phyloP scores from a whole-genome alignment of 2,329 filamentous ascomycete genomes.

The Stachybotrys chlorohalonatus region DNA sequence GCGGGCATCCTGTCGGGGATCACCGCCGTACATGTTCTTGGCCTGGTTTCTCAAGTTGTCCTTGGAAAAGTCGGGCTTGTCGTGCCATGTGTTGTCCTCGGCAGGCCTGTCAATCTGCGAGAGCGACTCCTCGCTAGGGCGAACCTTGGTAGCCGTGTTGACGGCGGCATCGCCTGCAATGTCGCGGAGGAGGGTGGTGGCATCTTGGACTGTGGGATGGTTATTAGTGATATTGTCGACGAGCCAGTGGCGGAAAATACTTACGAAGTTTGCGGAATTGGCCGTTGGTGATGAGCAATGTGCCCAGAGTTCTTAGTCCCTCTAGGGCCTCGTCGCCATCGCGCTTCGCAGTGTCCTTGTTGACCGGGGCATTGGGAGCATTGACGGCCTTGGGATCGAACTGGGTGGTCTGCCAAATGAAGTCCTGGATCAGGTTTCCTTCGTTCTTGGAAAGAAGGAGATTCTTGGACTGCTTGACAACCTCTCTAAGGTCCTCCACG shows the following conservation, averaged over 20 bases:
- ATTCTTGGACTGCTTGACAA: constrained; percentile 76
- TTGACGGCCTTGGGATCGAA: constrained; percentile 55
- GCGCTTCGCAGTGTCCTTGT: constrained; percentile 69
- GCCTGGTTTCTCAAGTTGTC: constrained; percentile 60
- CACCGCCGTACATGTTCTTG: constrained; percentile 50
- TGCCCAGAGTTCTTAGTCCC: constrained; percentile 80
- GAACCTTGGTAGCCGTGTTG: constrained; percentile 66
- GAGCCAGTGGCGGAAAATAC: constrained; percentile 23
- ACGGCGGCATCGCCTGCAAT: constrained; percentile 84
- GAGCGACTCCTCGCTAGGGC: constrained; percentile 70
- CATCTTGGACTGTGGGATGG: constrained; percentile 55
- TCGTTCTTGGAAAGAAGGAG: constrained; percentile 90
- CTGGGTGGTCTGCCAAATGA: constrained; percentile 86
- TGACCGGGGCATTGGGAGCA: constrained; percentile 57
- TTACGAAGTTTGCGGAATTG: constrained; percentile 85
- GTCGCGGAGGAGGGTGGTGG: constrained; percentile 71
- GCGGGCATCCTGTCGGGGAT: constrained; percentile 48
- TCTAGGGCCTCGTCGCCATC: constrained; percentile 78
- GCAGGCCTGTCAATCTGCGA: constrained; percentile 74
- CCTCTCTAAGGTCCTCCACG: constrained; percentile 65
- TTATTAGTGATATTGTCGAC: constrained; percentile 6
- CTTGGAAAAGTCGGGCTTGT: constrained; percentile 67
- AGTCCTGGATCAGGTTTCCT: constrained; percentile 89
- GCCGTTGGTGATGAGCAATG: constrained; percentile 86
- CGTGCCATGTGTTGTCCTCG: constrained; percentile 89